A percentile compares a stretch with the other conserved stretches of the same genome.
Evolutionary conservation across 768 basidiomycete species (phyloP).

Genomic region (Boletus reticuloceps): DNA sequence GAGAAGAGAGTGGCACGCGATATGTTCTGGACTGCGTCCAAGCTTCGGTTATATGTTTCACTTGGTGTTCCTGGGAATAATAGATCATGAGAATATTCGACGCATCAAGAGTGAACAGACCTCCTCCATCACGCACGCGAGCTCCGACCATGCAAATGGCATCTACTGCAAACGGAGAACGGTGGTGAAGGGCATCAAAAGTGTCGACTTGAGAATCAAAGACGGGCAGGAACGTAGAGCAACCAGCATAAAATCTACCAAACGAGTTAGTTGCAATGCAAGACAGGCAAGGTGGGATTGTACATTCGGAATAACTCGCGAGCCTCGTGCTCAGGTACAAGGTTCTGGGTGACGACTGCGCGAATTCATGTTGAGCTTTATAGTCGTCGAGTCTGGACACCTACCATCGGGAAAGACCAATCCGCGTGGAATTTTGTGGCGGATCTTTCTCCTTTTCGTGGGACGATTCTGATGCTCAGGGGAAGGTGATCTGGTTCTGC

Average conservation of each 20-base stretch:
- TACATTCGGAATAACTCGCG: slow-evolving; percentile 85
- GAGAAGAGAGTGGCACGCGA: slow-evolving; percentile 86
- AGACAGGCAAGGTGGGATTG: background rate
- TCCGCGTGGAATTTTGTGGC: slow-evolving; percentile 55
- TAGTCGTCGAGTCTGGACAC: background rate
- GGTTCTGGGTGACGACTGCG: slow-evolving; percentile 78
- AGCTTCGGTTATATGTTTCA: slow-evolving; percentile 66
- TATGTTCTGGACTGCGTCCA: slow-evolving; percentile 84
- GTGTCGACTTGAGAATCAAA: slow-evolving; percentile 84
- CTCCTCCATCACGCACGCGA: slow-evolving; percentile 86
- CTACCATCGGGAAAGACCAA: slow-evolving; percentile 79
- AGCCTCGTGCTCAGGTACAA: slow-evolving; percentile 80
- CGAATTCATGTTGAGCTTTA: slow-evolving; percentile 1
- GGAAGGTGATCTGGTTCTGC: slow-evolving; percentile 70
- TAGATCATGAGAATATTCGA: slow-evolving; percentile 8
- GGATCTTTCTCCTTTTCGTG: slow-evolving; percentile 67
- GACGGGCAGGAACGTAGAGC: slow-evolving; percentile 85
- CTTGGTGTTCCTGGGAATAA: slow-evolving; percentile 59
- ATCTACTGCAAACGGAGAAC: slow-evolving; percentile 92
- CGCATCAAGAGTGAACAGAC: slow-evolving; percentile 37
- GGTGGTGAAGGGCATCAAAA: slow-evolving; percentile 78
- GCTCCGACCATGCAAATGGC: slow-evolving; percentile 94
- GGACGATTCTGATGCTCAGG: slow-evolving; percentile 70
- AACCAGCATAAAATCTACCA: slow-evolving; percentile 85
- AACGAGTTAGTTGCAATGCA: slow-evolving; percentile 11